Base-by-base conservation (phyloP, 768 basidiomycete genomes). In the Collybiopsis confluens region DNA sequence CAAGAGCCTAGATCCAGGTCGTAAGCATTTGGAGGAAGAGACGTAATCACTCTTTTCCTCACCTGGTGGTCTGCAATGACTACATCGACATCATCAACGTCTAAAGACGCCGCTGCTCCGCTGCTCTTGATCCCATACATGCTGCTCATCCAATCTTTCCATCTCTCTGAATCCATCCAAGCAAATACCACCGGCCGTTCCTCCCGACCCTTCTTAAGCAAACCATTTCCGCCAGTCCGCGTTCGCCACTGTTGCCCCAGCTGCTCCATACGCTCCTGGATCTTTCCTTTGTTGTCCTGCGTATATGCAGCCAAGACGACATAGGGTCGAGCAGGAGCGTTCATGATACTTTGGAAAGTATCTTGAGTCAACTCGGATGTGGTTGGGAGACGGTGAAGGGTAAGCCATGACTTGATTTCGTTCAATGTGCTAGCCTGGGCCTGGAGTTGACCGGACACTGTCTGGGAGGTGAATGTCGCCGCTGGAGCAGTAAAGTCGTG, bases 61-160 rank as follows among this genome's bases (percentile, higher is more conserved):
- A 92, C 91, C 64, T 78, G 72, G 57, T 96, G 92, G 66, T 95
- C 89, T 1, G 88, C 79, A 54, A 97, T 79, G n/a, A 96, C 76
- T 21, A 92, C 74, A 10, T 62, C 65, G 1, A 76, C 68, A 55
- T 73, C 73, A 35, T 74, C 74, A 54, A 73, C 27, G 8, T 46
- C 50, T 8, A 41, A 15, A 42, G 21, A 21, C 27, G 68, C 66
- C 30, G 56, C n/a, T n/a, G n/a, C 57, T 11, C 57, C 48, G 16
- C 61, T 58, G 7, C 58, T 57, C 49, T 61, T 72, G 60, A 93
- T 72, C 26, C 86, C 86, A 70, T 98, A 98, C 84, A 92, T 92
- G 60, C 83, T 85, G 75, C 90, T 92, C 71, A 96, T 73, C 94
- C 94, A 98, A 47, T 80, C 84, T 23, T 69, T 76, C 94, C 96